Conservation (phyloP, 495 filamentous ascomycete species). For the Hypomontagnella monticulosa region DNA sequence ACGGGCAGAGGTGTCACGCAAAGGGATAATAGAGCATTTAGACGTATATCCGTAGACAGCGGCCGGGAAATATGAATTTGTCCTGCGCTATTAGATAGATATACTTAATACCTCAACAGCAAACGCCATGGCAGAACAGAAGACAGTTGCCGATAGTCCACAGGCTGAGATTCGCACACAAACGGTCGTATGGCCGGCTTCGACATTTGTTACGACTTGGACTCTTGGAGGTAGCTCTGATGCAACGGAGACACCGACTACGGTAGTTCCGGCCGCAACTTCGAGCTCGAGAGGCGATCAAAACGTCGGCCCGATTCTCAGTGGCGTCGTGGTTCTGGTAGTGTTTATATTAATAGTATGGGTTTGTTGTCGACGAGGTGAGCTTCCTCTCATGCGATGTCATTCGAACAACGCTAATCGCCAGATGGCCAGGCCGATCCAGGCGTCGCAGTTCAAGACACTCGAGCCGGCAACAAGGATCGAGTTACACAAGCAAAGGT, state of each 20-base stretch:
- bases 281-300: background rate
- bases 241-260: conserved; percentile 24
- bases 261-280: conserved; percentile 20
- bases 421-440: conserved; percentile 8
- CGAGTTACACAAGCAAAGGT: conserved; percentile 24
- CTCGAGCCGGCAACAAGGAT: conserved; percentile 26
- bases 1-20: conserved; percentile 20
- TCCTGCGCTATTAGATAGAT: background rate
- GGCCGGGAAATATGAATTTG: background rate
- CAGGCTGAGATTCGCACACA: conserved; percentile 27
- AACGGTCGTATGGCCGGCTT: conserved; percentile 29
- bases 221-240: conserved; percentile 27
- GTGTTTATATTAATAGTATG: conserved; percentile 29
- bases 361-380: conserved; percentile 34
- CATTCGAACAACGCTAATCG: conserved; percentile 1
- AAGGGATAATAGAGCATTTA: background rate
- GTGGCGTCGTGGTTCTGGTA: conserved; percentile 26
- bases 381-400: background rate
- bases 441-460: conserved; percentile 20
- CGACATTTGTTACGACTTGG: conserved; percentile 34
- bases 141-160: conserved; percentile 7
- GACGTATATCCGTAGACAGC: conserved; percentile 18
- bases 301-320: conserved; percentile 32
- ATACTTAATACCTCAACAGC: background rate
- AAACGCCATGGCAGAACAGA: conserved; percentile 1